Evolutionary conservation across 371 early-diverging fungal species (phyloP).

Genomic region (Polyrhizophydium stewartii): DNA sequence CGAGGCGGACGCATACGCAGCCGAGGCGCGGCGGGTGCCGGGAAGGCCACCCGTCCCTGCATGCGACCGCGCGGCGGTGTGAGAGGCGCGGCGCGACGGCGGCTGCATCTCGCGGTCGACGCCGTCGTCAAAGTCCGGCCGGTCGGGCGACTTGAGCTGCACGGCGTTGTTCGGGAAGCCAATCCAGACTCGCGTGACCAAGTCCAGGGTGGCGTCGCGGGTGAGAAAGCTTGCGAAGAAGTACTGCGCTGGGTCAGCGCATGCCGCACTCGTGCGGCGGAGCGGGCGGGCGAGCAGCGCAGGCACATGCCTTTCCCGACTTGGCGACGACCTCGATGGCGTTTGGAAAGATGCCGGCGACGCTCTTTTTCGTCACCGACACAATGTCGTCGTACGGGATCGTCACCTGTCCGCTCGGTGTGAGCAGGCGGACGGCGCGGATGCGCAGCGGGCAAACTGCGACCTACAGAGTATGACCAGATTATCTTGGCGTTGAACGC

Average conservation of each 20-base stretch:
- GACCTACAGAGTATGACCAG: slow-evolving; percentile 25
- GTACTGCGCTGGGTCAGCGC: slow-evolving; percentile 16
- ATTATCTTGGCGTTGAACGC: slow-evolving; percentile 41
- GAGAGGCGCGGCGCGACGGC: neutral
- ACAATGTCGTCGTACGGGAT: slow-evolving; percentile 31
- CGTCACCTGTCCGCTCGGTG: slow-evolving; percentile 1
- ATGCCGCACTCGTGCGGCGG: neutral
- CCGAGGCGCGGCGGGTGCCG: no score
- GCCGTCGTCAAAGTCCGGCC: no score
- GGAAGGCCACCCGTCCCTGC: no score
- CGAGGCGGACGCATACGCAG: no score
- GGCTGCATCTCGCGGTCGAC: no score
- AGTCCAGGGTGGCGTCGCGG: slow-evolving; percentile 22
- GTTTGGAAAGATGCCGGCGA: slow-evolving; percentile 41
- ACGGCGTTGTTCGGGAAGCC: neutral
- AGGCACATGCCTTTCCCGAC: slow-evolving; percentile 13
- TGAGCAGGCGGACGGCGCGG: neutral
- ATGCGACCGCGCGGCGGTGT: no score
- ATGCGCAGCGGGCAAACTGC: neutral
- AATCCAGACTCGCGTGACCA: slow-evolving; percentile 15
- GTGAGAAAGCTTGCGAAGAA: slow-evolving; percentile 38
- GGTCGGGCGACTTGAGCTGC: neutral
- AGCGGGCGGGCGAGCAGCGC: neutral
- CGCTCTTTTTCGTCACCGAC: slow-evolving; percentile 27
- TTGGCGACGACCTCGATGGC: slow-evolving; percentile 27